Evolutionary conservation across 2,329 filamentous ascomycete genomes (phyloP).

Genomic region (Dryadomyces quercus-mongolicae): DNA sequence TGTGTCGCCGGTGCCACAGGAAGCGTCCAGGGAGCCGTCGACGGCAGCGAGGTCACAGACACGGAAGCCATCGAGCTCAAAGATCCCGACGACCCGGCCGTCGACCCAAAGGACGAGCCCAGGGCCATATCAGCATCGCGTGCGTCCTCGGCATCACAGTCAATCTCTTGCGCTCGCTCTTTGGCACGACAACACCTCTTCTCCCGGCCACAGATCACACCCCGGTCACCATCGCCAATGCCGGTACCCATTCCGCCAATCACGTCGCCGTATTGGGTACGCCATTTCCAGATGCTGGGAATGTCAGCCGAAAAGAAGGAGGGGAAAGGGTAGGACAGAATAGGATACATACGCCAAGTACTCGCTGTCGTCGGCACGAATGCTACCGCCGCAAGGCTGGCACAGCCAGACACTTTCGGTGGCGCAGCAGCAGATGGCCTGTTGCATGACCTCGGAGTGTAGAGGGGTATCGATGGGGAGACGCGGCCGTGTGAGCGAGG

Average conservation of each 20-base stretch:
- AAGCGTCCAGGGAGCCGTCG: constrained; percentile 7
- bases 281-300: constrained; percentile 72
- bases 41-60: neutral
- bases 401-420: constrained; percentile 67
- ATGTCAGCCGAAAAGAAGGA: constrained; percentile 3
- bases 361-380: constrained; percentile 46
- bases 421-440: constrained; percentile 39
- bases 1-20: constrained; percentile 11
- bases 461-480: constrained; percentile 33
- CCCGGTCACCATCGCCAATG: constrained; percentile 77
- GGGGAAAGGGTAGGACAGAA: neutral
- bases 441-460: constrained; percentile 43
- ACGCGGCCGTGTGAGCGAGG: constrained; percentile 33
- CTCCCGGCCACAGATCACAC: constrained; percentile 77
- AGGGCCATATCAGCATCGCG: constrained; percentile 27
- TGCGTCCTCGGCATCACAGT: constrained; percentile 70
- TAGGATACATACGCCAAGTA: constrained; percentile 39
- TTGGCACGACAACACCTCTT: constrained; percentile 62
- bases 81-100: constrained; percentile 4
- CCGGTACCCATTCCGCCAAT: constrained; percentile 74
- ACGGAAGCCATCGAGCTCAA: constrained; percentile 2
- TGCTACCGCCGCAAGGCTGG: constrained; percentile 64
- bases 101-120: constrained; percentile 1
- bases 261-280: constrained; percentile 70
- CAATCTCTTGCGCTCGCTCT: constrained; percentile 71